Conservation (phyloP, 371 early-diverging fungal genomes). For the Mortierella sp. region DNA sequence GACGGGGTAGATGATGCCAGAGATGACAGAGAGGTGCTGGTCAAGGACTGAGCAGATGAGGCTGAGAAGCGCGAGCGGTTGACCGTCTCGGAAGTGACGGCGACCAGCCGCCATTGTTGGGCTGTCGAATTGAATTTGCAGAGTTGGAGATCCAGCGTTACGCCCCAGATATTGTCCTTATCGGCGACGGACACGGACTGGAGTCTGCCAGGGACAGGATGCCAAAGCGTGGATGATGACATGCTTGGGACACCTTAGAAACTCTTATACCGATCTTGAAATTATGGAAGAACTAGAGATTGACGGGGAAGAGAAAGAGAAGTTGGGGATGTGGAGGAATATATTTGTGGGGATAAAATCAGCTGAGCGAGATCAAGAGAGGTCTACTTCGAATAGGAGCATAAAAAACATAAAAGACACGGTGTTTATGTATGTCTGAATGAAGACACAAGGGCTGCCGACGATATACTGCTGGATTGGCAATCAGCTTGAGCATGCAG, state of each 20-base stretch:
- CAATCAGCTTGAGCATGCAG: too few species aligned
- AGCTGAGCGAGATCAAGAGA: too few species aligned
- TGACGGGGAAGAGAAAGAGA: neutral
- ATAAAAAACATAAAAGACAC: too few species aligned
- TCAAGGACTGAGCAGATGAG: constrained; percentile 6
- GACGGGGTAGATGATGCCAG: neutral
- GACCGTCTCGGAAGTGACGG: constrained; percentile 23
- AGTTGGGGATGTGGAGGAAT: too few species aligned
- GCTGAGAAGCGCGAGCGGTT: constrained; percentile 23
- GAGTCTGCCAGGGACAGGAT: constrained; percentile 41
- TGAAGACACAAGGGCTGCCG: too few species aligned
- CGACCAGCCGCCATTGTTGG: constrained; percentile 45
- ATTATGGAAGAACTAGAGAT: too few species aligned
- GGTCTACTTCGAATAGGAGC: too few species aligned
- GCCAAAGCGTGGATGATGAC: constrained; percentile 26
- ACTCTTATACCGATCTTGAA: too few species aligned
- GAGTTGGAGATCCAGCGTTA: constrained; percentile 47
- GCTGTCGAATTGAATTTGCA: constrained; percentile 28
- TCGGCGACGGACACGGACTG: constrained; percentile 47
- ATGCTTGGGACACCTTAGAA: neutral
- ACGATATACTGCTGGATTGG: too few species aligned
- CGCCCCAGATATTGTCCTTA: constrained; percentile 45
- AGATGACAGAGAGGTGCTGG: neutral
- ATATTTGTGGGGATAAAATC: too few species aligned
- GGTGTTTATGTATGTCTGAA: too few species aligned